Evolutionary conservation across 2,329 filamentous ascomycete genomes (phyloP).

Genomic region (Triangularia verruculosa): DNA sequence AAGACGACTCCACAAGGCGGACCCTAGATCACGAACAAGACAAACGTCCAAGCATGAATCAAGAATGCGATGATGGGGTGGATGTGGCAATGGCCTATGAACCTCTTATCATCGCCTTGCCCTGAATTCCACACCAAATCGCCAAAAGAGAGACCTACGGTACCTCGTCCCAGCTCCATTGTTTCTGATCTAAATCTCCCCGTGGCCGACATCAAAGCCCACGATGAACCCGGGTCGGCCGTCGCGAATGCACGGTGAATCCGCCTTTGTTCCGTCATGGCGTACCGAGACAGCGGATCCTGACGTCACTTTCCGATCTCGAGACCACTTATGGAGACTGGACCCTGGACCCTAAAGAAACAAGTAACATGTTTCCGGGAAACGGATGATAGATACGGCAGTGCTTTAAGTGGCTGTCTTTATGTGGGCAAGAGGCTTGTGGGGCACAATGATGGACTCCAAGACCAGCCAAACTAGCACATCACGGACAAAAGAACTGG

Average conservation of each 20-base stretch:
- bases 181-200: neutral
- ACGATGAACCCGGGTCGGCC: neutral
- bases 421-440: neutral
- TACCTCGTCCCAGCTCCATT: neutral
- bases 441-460: neutral
- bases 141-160: neutral
- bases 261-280: neutral
- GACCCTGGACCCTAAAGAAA: neutral
- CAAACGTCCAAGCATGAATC: neutral
- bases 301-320: neutral
- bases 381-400: neutral
- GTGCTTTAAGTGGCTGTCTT: neutral
- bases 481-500: too few species aligned
- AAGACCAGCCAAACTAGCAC: neutral
- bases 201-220: neutral
- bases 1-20: too few species aligned
- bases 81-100: neutral
- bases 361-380: neutral
- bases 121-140: neutral
- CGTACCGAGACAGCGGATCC: neutral
- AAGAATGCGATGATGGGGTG: neutral
- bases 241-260: neutral
- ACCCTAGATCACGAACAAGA: neutral
- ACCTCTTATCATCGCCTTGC: neutral
- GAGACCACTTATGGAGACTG: neutral